Conservation (phyloP, 2,329 filamentous ascomycete species). For the Diatrype stigma region DNA sequence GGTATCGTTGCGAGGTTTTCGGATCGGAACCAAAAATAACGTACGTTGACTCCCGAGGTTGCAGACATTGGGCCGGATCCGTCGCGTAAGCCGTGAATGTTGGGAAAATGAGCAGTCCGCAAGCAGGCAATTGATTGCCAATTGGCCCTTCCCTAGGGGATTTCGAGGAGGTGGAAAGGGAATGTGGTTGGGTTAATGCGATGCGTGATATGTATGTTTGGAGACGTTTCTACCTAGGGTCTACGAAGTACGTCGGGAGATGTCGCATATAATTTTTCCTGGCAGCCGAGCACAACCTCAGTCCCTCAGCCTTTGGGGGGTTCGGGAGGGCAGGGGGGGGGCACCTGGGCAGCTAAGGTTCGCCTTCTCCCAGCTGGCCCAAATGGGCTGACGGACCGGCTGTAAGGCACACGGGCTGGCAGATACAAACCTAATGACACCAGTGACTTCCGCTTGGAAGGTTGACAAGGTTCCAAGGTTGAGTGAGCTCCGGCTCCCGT, state of each 20-base stretch:
- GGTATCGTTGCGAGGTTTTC: constrained; percentile 2
- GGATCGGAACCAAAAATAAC: constrained; percentile 28
- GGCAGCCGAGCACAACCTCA: constrained; percentile 1
- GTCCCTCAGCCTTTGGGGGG: background rate
- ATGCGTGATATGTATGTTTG: constrained; percentile 4
- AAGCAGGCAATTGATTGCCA: constrained; percentile 37
- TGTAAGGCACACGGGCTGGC: background rate
- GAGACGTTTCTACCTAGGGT: background rate
- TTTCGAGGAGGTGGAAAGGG: constrained; percentile 14
- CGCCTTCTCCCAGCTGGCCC: background rate
- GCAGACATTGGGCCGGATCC: constrained; percentile 54
- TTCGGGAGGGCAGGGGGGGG: background rate
- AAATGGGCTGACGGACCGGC: background rate
- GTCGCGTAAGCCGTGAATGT: constrained; percentile 34
- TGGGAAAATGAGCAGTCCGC: constrained; percentile 22
- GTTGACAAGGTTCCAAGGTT: no score
- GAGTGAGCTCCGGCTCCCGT: no score
- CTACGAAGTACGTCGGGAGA: constrained; percentile 33
- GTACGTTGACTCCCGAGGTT: constrained; percentile 65
- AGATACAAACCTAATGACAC: no score
- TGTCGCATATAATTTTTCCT: constrained; percentile 29
- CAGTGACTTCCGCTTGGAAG: no score
- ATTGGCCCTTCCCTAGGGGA: constrained; percentile 39
- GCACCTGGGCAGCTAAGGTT: background rate
- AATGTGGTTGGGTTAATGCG: constrained; percentile 10